phyloP scores from a whole-genome alignment of 441 rosid genomes.

The Geranium incanum region DNA sequence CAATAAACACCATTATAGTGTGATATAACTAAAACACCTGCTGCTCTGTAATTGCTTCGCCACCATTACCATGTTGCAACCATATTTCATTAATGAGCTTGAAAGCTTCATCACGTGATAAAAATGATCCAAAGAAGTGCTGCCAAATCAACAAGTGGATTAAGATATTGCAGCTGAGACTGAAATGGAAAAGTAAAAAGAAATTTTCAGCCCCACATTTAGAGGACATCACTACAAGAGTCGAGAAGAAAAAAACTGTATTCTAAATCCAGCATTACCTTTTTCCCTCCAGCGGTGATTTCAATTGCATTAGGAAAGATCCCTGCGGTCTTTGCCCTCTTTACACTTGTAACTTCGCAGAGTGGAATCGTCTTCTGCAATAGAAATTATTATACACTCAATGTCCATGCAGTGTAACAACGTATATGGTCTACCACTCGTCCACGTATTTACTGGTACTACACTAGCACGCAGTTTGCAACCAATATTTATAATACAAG shows the following conservation, averaged over 20 bases:
- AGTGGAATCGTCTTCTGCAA: conserved; percentile 72
- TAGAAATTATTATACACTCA: neutral
- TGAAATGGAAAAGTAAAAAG: conserved; percentile 13
- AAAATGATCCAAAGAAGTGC: conserved; percentile 93
- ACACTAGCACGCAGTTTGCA: neutral
- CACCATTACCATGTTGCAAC: conserved; percentile 47
- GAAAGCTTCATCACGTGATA: conserved; percentile 95
- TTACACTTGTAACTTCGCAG: conserved; percentile 58
- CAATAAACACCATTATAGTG: neutral
- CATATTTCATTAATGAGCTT: conserved; percentile 81
- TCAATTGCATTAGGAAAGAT: conserved; percentile 93
- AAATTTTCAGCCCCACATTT: neutral
- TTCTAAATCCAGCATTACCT: conserved; percentile 42
- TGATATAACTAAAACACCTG: conserved; percentile 33
- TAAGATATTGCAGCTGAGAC: conserved; percentile 20
- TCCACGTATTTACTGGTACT: neutral
- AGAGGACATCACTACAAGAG: conserved; percentile 7
- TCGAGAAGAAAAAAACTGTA: conserved; percentile 13
- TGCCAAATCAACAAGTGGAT: conserved; percentile 30
- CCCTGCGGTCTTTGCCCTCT: conserved; percentile 93
- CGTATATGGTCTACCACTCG: too few relatives aligned
- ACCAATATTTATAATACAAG: neutral
- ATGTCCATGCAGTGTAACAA: neutral
- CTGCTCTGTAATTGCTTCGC: conserved; percentile 41
- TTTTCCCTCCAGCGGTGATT: conserved; percentile 68